Conservation (phyloP, 345 rosid genomes). For the Eucalyptus virginea region DNA sequence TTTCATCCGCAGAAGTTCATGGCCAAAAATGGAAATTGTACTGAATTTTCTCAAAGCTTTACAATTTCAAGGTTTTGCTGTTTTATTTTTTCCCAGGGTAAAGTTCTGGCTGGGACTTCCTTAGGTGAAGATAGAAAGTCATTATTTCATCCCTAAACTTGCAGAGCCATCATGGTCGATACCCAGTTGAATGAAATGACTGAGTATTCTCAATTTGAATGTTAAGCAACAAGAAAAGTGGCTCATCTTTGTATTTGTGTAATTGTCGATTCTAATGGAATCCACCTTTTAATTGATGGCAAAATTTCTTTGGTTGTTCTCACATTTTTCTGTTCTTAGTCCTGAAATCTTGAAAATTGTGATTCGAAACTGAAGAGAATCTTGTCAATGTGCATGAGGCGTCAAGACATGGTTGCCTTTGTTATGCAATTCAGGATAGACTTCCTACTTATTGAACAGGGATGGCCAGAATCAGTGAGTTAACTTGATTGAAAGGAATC, state of each 20-base stretch:
- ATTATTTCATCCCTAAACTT: not conserved
- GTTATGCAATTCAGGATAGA: not conserved
- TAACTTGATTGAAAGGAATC: not conserved
- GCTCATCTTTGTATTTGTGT: not conserved
- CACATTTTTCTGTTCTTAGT: not conserved
- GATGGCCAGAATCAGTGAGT: not conserved
- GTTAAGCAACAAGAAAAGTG: not conserved
- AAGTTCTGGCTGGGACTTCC: conserved; percentile 4
- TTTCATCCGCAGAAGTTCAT: not conserved
- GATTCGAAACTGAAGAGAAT: not conserved
- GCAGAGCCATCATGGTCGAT: not conserved
- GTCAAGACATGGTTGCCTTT: not conserved
- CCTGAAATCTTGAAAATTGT: not conserved
- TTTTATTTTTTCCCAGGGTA: not conserved
- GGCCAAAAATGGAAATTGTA: not conserved
- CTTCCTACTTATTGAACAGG: not conserved
- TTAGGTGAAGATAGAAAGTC: not conserved
- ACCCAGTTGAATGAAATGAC: not conserved
- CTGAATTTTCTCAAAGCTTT: not conserved
- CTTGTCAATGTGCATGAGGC: not conserved
- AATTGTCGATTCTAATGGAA: not conserved
- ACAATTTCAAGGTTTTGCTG: not conserved
- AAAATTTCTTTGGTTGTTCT: not conserved
- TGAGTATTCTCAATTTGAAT: not conserved
- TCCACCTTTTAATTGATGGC: not conserved